Evolutionary conservation across 1,139 yeast genomes (phyloP), one percentile per base, ranked within the genome.

Genomic region (Sugiyamaella pinicola): DNA sequence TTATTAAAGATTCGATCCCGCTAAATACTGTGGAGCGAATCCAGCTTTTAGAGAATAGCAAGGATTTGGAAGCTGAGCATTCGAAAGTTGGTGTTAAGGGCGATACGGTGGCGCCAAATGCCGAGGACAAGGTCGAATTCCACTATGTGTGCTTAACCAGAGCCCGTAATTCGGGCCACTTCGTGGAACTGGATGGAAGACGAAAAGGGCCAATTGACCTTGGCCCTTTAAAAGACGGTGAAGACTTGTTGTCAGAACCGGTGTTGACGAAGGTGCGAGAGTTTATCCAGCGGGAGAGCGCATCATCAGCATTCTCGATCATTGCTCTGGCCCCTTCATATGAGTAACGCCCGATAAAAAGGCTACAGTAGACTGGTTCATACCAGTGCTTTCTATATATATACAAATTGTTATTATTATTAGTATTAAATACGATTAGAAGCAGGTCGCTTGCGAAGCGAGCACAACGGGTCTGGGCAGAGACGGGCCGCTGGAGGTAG

Each of bases 161-260:
- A 62, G 80, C 81, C 9, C 55, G 56, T 22, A 70, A 70, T 19
- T 53, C 62, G 10, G 64, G 80, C n/a, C 81, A 79, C 56, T 67
- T 91, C 28, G 87, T 82, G 61, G 98, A 93, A 68, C 76, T 93
- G 47, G 99, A 93, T 66, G 99, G 99, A 0, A 77, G 98, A 60
- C 77, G 96, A 60, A 73, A 72, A 41, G 96, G 96, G 0, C 91
- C 96, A 0, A 74, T 84, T 44, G 83, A 80, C 56, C 72, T 87
- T 53, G 91, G 95, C 0, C 62, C 61, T 12, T 64, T 77, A 2
- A 58, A 54, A 0, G 62, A 58, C 4, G 66, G 58, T 8, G 85
- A 85, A 61, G 75, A 90, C 37, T 64, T 89, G 31, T 75, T 77
- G 22, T 84, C 83, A 45, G 71, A 75, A 1, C 66, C 71, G 19